Percentiles rank a stretch among this genome's conserved stretches.
Conservation (phyloP, 177 flowering plant genomes). For the Tripterygium wilfordii region DNA sequence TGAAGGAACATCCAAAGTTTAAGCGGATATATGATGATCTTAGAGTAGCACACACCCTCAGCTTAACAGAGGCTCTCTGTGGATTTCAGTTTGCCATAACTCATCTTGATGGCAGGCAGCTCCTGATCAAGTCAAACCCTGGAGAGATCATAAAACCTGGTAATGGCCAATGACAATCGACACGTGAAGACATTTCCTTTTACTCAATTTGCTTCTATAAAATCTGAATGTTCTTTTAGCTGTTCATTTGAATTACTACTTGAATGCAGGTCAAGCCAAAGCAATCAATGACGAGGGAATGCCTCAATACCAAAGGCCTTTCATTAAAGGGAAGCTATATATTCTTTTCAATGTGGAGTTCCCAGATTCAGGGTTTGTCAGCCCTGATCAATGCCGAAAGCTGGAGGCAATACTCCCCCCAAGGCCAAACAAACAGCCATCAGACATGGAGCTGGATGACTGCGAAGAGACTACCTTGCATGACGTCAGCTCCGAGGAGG, state of each 20-base stretch:
- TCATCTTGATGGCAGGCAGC: conserved; percentile 58
- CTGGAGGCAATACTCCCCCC: conserved; percentile 38
- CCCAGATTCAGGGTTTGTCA: conserved; percentile 22
- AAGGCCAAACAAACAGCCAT: conserved; percentile 21
- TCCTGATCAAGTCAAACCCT: conserved; percentile 51
- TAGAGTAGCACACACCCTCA: conserved; percentile 39
- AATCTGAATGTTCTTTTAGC: not conserved
- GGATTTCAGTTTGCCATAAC: conserved; percentile 53
- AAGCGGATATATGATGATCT: conserved; percentile 45
- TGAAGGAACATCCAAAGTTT: conserved; percentile 50
- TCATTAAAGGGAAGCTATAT: conserved; percentile 33
- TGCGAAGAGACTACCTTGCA: conserved; percentile 78
- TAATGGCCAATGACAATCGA: too few relatives aligned
- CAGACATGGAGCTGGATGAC: conserved; percentile 58
- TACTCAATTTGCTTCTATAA: not conserved
- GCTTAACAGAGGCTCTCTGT: conserved; percentile 50
- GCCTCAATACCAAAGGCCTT: conserved; percentile 32
- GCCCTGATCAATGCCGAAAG: conserved; percentile 34
- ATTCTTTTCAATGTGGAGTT: conserved; percentile 32
- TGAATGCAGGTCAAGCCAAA: conserved; percentile 19
- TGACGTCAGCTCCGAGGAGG: conserved; percentile 57
- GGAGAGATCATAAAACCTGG: conserved; percentile 57
- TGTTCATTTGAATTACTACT: too few relatives aligned
- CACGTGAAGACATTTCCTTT: not conserved
- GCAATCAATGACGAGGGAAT: conserved; percentile 43